A percentile compares a stretch with the other conserved stretches of the same genome.
Conservation (phyloP, 73 alveolate species). For the Paramecium tetraurelia region DNA sequence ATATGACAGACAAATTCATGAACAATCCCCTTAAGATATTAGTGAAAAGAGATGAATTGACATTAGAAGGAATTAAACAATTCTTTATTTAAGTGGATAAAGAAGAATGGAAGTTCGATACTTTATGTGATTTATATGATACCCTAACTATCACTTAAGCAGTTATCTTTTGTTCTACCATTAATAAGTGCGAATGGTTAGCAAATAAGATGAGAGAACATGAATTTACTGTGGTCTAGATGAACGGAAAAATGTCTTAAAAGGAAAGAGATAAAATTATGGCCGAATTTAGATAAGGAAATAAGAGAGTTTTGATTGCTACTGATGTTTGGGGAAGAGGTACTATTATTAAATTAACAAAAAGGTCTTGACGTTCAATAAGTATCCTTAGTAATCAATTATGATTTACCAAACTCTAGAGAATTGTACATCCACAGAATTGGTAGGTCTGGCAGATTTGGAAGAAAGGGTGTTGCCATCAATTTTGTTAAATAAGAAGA, state of each 20-base stretch:
- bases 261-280: constrained; percentile 96
- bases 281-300: constrained; percentile 89
- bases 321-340: constrained; percentile 98
- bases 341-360: neutral
- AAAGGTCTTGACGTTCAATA: constrained; percentile 94
- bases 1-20: constrained; percentile 91
- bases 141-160: constrained; percentile 95
- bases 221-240: constrained; percentile 89
- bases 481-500: constrained; percentile 97
- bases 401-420: constrained; percentile 94
- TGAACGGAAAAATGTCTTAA: constrained; percentile 96
- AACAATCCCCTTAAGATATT: constrained; percentile 96
- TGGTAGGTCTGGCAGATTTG: constrained; percentile 99
- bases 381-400: constrained; percentile 94
- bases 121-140: constrained; percentile 96
- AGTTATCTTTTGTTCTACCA: constrained; percentile 93
- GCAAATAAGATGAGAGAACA: constrained; percentile 94
- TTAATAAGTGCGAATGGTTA: constrained; percentile 95
- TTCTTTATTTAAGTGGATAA: constrained; percentile 92
- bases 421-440: constrained; percentile 98
- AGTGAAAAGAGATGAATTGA: constrained; percentile 97
- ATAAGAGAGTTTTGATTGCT: constrained; percentile 80
- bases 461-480: constrained; percentile 99
- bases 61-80: constrained; percentile 98
- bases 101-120: constrained; percentile 93